Evolutionary conservation across 2,329 filamentous ascomycete species (phyloP), one percentile per base, ranked within the genome.

Genomic region (Alternaria sp.): DNA sequence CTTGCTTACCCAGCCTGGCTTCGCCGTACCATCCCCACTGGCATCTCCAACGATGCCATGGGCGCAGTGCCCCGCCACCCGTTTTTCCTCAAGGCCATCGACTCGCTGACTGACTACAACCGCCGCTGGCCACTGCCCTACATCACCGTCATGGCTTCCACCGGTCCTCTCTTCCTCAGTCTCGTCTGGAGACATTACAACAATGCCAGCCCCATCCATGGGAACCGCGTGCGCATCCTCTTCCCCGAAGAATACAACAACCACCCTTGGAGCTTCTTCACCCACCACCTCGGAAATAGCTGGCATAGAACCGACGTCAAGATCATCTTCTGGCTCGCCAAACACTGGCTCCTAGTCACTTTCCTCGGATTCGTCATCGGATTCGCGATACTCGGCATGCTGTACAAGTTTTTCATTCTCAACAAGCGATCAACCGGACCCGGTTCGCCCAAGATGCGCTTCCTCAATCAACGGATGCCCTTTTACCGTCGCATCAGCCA

Each of bases 21-120:
- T 13, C 86, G 89, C 64, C 86, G 87, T 63, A 93, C 91, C 0
- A 80, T 84, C 3, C 91, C 91, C 2, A 93, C 90, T 1, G 90
- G 90, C 62, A 91, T 93, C 67, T 90, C 88, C 65, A 93, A 93
- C 80, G 90, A 93, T 70, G 88, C 88, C 39, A 92, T 93, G 90
- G 89, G 89, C 48, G 80, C 89, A 14, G 83, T 90, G 0, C 86
- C 88, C 0, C 83, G 87, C 60, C 91, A 93, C 68, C 90, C 90
- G 0, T 91, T 91, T 80, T 92, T 92, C 81, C 80, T 88, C 50
- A 82, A 83, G 48, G 87, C 90, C 37, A 90, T 92, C 67, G 84
- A 90, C 62, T 82, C 84, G 11, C 80, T 93, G n/a, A 83, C 86
- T 56, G 81, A 83, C 54, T 91, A 91, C 76, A 84, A 90, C 71